These are phyloP conservation scores for Nemania sp. DNA, from an alignment of 2,329 filamentous ascomycete genomes.

Conservation along the genomic window DNA sequence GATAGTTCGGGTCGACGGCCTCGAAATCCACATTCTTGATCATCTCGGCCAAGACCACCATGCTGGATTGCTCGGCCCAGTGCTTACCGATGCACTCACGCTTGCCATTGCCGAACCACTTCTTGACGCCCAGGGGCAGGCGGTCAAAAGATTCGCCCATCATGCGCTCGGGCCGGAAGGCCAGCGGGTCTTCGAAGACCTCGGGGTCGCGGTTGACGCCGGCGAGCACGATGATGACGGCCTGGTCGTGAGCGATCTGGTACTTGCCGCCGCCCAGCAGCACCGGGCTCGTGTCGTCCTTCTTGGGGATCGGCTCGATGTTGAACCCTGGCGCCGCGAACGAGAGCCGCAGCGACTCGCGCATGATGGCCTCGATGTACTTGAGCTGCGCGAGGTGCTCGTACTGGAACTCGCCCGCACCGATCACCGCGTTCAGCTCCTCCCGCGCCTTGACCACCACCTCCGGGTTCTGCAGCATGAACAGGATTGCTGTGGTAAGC, in stretches of 20 bases:
- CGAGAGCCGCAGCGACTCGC: constrained; percentile 58
- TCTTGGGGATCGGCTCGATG: constrained; percentile 50
- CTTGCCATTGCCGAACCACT: constrained; percentile 57
- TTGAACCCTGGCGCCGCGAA: constrained; percentile 60
- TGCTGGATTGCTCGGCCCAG: constrained; percentile 52
- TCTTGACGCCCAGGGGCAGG: constrained; percentile 50
- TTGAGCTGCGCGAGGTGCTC: constrained; percentile 55
- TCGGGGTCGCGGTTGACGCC: constrained; percentile 54
- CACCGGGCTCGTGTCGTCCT: constrained; percentile 47
- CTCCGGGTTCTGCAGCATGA: constrained; percentile 55
- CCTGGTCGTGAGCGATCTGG: constrained; percentile 51
- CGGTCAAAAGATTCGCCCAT: constrained; percentile 48
- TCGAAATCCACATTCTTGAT: constrained; percentile 52
- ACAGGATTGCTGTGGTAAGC: constrained; percentile 51
- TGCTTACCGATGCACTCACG: constrained; percentile 55
- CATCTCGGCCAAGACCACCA: constrained; percentile 48
- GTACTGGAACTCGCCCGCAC: constrained; percentile 47
- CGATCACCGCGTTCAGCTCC: constrained; percentile 58
- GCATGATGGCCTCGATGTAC: constrained; percentile 58
- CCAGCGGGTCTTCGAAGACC: constrained; percentile 52
- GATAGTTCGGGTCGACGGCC: constrained; percentile 44
- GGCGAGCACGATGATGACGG: constrained; percentile 53
- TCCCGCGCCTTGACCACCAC: constrained; percentile 53
- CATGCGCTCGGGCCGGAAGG: constrained; percentile 54
- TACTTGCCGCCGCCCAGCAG: constrained; percentile 53